Evolutionary conservation across 2,329 filamentous ascomycete species (phyloP), one percentile per base, ranked within the genome.

Genomic region (Chaetomiaceae sp.): DNA sequence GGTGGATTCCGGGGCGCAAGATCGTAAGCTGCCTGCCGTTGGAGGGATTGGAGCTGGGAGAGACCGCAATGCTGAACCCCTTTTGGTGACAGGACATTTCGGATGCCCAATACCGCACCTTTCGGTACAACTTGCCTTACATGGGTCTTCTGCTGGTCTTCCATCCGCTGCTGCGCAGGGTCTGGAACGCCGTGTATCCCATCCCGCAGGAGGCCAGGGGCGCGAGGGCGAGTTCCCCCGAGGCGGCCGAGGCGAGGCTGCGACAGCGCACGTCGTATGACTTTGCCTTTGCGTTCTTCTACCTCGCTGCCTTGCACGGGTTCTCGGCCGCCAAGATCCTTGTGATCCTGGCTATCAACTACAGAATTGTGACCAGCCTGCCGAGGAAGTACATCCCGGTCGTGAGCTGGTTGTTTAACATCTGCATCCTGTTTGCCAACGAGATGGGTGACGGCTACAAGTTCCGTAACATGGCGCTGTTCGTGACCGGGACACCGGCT

Each of bases 1-100:
- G 93, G 60, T 99, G 93, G 93, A 87, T 99, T 51, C 87, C 86
- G 7, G 92, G 92, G 21, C 86, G 92, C 53, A 89, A 89, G 77
- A 89, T 97, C 56, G 87, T 89, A 75, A 62, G 81, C 67, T 61
- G 59, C 33, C 9, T n/a, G n/a, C n/a, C n/a, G n/a, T n/a, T 3
- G 6, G 7, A 10, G 9, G 16, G 23, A 23, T 8, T 2, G 25
- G n/a, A n/a, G 9, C 10, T 43, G 17, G 9, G 3, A 4, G 31
- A 23, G n/a, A 14, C 9, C 20, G 10, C 43, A 33, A 23, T 47
- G 47, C 47, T 54, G 47, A 54, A 35, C 5, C 21, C 16, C 5
- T 5, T 3, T n/a, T 30, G 10, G 37, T 41, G 19, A 14, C 19
- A 90, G 86, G 93, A 99, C 70, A 83, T 90, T 56, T 93, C 90